phyloP scores from a whole-genome alignment of 306 rosid species.

The Cajanus cajan region DNA sequence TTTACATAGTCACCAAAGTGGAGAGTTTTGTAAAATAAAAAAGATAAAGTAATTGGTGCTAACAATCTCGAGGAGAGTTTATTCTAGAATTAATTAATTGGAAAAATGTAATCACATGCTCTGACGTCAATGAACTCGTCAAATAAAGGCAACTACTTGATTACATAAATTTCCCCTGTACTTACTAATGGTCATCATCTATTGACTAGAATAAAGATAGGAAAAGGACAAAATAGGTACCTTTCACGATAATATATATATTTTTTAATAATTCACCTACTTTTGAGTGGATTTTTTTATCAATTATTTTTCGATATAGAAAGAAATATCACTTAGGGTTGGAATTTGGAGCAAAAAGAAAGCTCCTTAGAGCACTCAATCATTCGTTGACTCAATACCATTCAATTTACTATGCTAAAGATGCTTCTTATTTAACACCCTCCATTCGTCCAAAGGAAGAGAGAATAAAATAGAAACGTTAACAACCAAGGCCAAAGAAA shows the following conservation, averaged over 20 bases:
- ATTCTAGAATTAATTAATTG: background rate
- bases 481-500: background rate
- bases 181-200: background rate
- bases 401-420: background rate
- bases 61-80: background rate
- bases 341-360: background rate
- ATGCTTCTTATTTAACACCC: background rate
- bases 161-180: background rate
- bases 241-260: background rate
- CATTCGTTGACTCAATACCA: background rate
- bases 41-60: background rate
- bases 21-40: background rate
- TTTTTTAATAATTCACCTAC: background rate
- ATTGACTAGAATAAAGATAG: background rate
- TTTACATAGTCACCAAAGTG: background rate
- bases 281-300: background rate
- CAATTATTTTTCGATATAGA: background rate
- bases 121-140: background rate
- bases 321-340: background rate
- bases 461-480: background rate
- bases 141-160: conserved; percentile 3
- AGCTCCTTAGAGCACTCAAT: background rate
- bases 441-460: conserved; percentile 1
- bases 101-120: background rate
- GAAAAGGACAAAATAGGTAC: background rate